These are phyloP conservation scores for Hyparrhenia diplandra DNA, from an alignment of 176 grass and related monocot genomes.

Conservation along the genomic window DNA sequence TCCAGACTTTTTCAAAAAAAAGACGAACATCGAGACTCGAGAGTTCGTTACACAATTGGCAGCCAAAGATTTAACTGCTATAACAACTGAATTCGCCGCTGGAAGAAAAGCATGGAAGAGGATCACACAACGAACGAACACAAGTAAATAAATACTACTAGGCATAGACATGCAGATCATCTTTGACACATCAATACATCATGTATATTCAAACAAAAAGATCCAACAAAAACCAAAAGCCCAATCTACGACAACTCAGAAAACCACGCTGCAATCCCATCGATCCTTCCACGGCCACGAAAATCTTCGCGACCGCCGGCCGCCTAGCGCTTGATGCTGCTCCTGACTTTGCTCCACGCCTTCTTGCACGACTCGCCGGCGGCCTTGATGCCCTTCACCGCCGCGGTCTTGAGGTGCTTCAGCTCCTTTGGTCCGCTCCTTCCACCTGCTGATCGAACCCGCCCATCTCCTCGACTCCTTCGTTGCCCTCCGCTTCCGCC, in stretches of 20 bases:
- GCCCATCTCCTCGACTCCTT: constrained; percentile 29
- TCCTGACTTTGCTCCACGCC: constrained; percentile 71
- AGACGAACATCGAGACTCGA: not conserved
- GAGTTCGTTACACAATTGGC: not conserved
- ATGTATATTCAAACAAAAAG: not conserved
- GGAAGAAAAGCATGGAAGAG: not conserved
- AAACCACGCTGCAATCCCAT: not conserved
- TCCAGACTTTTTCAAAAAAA: too few relatives aligned
- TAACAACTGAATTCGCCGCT: not conserved
- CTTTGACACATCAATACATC: not conserved
- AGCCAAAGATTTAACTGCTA: not conserved
- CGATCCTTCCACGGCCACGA: not conserved
- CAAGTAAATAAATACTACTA: not conserved
- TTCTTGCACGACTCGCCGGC: constrained; percentile 71
- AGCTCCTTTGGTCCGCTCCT: constrained; percentile 59
- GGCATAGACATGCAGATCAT: not conserved
- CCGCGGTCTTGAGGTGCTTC: constrained; percentile 46
- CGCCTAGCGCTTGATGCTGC: constrained; percentile 53
- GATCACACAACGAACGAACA: not conserved
- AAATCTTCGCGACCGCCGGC: not conserved
- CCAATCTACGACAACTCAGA: not conserved
- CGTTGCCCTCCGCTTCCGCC: not conserved
- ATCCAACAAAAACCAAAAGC: not conserved
- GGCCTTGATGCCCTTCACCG: constrained; percentile 60
- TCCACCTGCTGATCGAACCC: constrained; percentile 59